These are phyloP conservation scores for Dryas integrifolia DNA, from an alignment of 331 rosid species.

Conservation along the genomic window DNA sequence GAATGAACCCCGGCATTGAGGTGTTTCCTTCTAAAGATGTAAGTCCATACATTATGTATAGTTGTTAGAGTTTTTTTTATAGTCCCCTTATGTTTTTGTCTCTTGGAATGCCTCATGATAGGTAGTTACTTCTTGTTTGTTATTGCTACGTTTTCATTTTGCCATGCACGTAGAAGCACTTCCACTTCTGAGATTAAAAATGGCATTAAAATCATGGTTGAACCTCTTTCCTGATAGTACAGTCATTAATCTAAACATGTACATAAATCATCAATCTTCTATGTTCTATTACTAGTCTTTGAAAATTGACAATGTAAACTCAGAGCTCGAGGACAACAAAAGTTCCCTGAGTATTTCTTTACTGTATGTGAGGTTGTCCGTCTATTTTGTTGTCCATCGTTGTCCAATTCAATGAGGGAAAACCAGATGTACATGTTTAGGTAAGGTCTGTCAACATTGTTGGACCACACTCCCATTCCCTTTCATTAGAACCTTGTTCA, in stretches of 20 bases:
- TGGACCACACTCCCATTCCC: slow-evolving; percentile 1
- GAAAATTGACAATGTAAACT: background rate
- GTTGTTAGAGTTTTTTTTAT: background rate
- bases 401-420: background rate
- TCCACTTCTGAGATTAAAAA: too few relatives aligned
- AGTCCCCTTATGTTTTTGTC: background rate
- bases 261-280: background rate
- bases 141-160: background rate
- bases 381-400: background rate
- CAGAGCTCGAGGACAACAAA: background rate
- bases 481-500: slow-evolving; percentile 6
- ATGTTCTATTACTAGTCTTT: background rate
- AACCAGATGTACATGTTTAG: background rate
- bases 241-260: background rate
- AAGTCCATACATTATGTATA: slow-evolving; percentile 26
- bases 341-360: background rate
- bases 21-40: slow-evolving; percentile 79
- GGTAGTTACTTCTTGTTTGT: background rate
- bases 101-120: background rate
- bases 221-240: background rate
- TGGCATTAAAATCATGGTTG: background rate
- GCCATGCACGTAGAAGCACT: background rate
- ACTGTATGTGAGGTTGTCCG: background rate
- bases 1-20: slow-evolving; percentile 62
- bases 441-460: background rate